phyloP scores from a whole-genome alignment of 169 alveolate genomes.

The Plasmodium fragile region DNA sequence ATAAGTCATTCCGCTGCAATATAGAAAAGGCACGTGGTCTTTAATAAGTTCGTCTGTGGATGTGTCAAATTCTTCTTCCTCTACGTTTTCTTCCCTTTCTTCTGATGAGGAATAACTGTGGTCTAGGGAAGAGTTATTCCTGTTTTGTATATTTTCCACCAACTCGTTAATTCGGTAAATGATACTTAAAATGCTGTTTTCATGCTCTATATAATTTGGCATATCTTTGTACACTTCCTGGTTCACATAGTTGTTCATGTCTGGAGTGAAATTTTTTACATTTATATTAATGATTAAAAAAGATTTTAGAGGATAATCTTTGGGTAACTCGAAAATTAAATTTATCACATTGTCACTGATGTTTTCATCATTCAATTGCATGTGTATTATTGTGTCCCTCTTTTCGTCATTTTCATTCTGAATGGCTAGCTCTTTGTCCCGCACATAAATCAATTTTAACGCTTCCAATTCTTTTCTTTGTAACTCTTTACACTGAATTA shows the following conservation, averaged over 20 bases:
- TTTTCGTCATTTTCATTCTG: conserved; percentile 68
- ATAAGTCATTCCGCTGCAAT: conserved; percentile 16
- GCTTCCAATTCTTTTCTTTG: conserved; percentile 76
- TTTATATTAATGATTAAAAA: conserved; percentile 56
- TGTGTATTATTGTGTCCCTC: conserved; percentile 43
- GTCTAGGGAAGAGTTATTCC: neutral
- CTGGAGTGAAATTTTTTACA: conserved; percentile 69
- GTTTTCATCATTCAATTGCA: conserved; percentile 73
- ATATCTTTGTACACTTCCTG: conserved; percentile 68
- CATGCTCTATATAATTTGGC: conserved; percentile 50
- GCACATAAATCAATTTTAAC: conserved; percentile 55
- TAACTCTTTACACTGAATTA: conserved; percentile 46
- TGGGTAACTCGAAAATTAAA: conserved; percentile 64
- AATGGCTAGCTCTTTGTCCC: conserved; percentile 47
- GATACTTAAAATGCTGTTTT: conserved; percentile 35
- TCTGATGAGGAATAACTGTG: conserved; percentile 17
- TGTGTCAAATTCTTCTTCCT: neutral
- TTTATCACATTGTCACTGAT: conserved; percentile 38
- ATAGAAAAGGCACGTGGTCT: neutral
- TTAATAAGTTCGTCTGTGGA: neutral
- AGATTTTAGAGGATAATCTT: conserved; percentile 74
- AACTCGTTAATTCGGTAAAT: conserved; percentile 67
- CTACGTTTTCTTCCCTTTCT: conserved; percentile 5
- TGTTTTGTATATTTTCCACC: conserved; percentile 56
- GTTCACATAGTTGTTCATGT: conserved; percentile 61